Percentiles rank a stretch among this genome's conserved stretches.
phyloP scores from a whole-genome alignment of 352 stramenopile species.

The Globisporangium cylindrosporum region DNA sequence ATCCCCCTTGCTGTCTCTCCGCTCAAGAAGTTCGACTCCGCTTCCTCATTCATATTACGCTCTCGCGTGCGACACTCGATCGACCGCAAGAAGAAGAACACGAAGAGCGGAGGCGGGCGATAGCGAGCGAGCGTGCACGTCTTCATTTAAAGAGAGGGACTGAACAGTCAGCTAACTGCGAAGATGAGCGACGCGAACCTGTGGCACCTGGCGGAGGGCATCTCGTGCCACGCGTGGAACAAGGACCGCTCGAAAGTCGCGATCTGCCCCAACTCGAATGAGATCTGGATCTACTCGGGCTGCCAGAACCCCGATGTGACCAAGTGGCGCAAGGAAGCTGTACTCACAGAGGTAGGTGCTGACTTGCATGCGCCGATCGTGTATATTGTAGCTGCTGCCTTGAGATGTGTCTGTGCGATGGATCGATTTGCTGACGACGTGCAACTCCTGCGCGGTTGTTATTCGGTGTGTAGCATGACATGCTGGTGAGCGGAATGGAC shows the following conservation, averaged over 20 bases:
- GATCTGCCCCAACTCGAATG: conserved; percentile 91
- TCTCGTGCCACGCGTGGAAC: conserved; percentile 93
- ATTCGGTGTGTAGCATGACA: conserved; percentile 77
- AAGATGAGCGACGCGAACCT: conserved; percentile 51
- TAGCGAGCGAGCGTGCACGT: background rate
- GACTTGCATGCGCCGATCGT: background rate
- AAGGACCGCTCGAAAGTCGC: conserved; percentile 87
- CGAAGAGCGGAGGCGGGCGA: background rate
- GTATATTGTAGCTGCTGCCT: background rate
- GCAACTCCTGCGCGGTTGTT: background rate
- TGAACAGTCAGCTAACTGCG: conserved; percentile 1
- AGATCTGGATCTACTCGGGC: conserved; percentile 91
- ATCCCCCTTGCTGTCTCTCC: conserved; percentile 10
- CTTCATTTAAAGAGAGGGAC: background rate
- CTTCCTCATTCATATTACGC: conserved; percentile 2
- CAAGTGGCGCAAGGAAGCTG: conserved; percentile 83
- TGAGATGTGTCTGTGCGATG: background rate
- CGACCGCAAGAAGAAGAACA: conserved; percentile 4
- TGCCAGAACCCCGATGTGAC: conserved; percentile 70
- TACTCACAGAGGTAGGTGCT: conserved; percentile 64
- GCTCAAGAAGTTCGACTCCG: background rate
- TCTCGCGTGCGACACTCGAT: conserved; percentile 12
- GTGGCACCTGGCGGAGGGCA: conserved; percentile 78
- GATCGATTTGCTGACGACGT: background rate
- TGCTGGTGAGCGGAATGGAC: conserved; percentile 91